Base-by-base conservation (phyloP, 768 basidiomycete genomes). In the Serendipita indica region DNA sequence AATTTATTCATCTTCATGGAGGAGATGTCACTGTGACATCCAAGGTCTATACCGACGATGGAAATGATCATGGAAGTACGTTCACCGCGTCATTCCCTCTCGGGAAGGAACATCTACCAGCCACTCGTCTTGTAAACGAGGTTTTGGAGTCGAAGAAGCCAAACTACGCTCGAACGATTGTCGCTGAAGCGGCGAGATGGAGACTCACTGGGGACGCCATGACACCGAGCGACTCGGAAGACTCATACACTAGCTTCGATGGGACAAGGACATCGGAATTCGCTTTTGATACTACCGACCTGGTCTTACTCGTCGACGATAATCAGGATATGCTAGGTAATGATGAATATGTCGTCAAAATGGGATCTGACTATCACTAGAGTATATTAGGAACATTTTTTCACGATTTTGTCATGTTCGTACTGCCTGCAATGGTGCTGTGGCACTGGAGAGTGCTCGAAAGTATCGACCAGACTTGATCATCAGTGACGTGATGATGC, bases 101-200 rank as follows among this genome's bases (percentile, higher is more conserved):
- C 5, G 72, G 72, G 10, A 61, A 63, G 13, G 64, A 65, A 28
- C 72, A 72, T 52, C 65, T 72, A 1, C 68, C 71, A 1, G 39
- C 63, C 2, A 66, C 68, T 7, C 63, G 65, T 33, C 63, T 71
- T 20, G n/a, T 32, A 7, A 7, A 54, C 3, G 65, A 70, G 14
- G 62, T 62, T 5, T 58, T 35, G 6, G 56, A 37, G n/a, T 54
- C 59, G 10, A 45, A 45, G 5, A 33, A 63, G 66, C 57, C 65
- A 28, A 43, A 60, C 13, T 72, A 71, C 54, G 71, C 69, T 2
- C 61, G 67, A 56, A 71, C 68, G 1, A 68, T 72, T 37, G 67
- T 72, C n/a, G 71, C 72, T 25, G 72, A 73, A 59, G 71, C 70
- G 1, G 65, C 69, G 41, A 68, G 69, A 33, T 73, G 72, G 70